Evolutionary conservation across 257 asterid species (phyloP).

Genomic region (Nicotiana attenuata): DNA sequence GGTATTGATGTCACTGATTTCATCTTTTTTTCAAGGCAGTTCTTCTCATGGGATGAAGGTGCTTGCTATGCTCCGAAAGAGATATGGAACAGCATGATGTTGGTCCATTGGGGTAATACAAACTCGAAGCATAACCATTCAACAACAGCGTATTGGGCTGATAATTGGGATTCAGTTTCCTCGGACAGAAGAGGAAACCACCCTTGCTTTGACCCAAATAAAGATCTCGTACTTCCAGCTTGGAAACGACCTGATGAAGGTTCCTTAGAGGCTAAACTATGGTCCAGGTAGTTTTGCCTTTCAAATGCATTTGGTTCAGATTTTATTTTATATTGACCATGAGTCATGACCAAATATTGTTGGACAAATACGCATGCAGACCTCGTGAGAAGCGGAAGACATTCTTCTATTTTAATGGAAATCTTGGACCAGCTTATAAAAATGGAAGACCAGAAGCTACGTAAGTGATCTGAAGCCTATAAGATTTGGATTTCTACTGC

Average conservation of each 20-base stretch:
- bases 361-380: constrained; percentile 38
- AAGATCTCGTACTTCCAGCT: constrained; percentile 95
- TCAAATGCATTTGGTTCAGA: background rate
- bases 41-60: constrained; percentile 98
- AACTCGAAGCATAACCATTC: constrained; percentile 86
- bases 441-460: constrained; percentile 86
- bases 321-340: constrained; percentile 7
- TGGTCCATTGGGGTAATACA: constrained; percentile 98
- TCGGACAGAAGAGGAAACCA: constrained; percentile 84
- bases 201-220: constrained; percentile 83
- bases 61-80: constrained; percentile 99
- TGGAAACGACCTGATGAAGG: constrained; percentile 80
- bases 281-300: constrained; percentile 55
- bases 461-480: constrained; percentile 44
- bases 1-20: constrained; percentile 16
- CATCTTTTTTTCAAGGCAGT: constrained; percentile 44
- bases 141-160: constrained; percentile 91
- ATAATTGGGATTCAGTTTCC: constrained; percentile 70
- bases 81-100: constrained; percentile 96
- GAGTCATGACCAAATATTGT: background rate
- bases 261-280: constrained; percentile 46
- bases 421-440: constrained; percentile 84
- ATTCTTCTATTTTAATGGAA: constrained; percentile 89
- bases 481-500: constrained; percentile 5
- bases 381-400: constrained; percentile 68